These are phyloP conservation scores for Senecio squalidus DNA, from an alignment of 140 eudicot genomes.

Conservation along the genomic window DNA sequence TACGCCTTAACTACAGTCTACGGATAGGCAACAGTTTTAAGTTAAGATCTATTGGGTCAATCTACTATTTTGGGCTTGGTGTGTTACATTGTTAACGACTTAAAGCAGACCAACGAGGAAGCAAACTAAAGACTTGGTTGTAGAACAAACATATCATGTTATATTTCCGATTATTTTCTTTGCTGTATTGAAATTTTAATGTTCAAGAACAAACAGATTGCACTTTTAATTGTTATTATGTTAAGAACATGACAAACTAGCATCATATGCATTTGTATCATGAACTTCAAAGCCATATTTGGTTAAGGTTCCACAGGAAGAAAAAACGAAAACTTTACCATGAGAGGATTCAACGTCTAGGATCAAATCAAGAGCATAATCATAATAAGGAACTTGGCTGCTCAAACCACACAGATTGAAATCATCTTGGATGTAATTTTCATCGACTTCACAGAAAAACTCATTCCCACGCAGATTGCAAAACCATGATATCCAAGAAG, in stretches of 20 bases:
- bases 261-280: constrained; percentile 1
- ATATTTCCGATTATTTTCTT: too few relatives aligned
- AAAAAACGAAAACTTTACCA: constrained; percentile 24
- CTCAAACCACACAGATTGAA: constrained; percentile 52
- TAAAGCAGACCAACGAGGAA: too few relatives aligned
- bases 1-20: too few relatives aligned
- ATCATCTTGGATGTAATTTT: constrained; percentile 57
- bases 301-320: background rate
- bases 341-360: constrained; percentile 55
- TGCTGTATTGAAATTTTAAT: too few relatives aligned
- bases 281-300: background rate
- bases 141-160: too few relatives aligned
- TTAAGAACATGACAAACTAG: constrained; percentile 1
- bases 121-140: too few relatives aligned
- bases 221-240: background rate
- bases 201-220: background rate
- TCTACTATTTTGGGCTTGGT: too few relatives aligned
- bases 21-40: too few relatives aligned
- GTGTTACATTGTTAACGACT: too few relatives aligned
- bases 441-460: constrained; percentile 54
- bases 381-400: constrained; percentile 51
- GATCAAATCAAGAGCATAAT: constrained; percentile 51
- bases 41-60: too few relatives aligned
- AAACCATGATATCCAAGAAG: constrained; percentile 55
- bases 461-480: constrained; percentile 57